A percentile compares a stretch with the other conserved stretches of the same genome.
phyloP scores from a whole-genome alignment of 495 filamentous ascomycete genomes.

The Annulohypoxylon nitens region DNA sequence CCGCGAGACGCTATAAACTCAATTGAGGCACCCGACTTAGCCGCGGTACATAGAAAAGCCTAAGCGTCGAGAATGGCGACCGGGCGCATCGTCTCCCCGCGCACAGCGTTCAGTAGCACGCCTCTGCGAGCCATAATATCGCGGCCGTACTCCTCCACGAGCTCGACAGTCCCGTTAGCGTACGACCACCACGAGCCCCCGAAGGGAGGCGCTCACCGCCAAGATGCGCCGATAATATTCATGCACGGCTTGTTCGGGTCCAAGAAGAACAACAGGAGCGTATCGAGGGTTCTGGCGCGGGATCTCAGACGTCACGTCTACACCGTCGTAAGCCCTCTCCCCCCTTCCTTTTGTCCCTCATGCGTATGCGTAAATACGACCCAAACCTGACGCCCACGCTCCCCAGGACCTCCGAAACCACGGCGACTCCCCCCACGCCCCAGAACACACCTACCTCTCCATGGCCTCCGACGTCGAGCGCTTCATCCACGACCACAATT shows the following conservation, averaged over 20 bases:
- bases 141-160: slow-evolving; percentile 26
- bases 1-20: neutral
- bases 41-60: neutral
- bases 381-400: slow-evolving; percentile 13
- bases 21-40: slow-evolving; percentile 2
- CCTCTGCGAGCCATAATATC: slow-evolving; percentile 35
- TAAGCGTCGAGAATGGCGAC: slow-evolving; percentile 27
- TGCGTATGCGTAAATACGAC: neutral
- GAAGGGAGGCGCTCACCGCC: slow-evolving; percentile 51
- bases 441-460: slow-evolving; percentile 81
- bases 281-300: slow-evolving; percentile 81
- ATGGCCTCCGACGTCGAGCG: slow-evolving; percentile 89
- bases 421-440: slow-evolving; percentile 86
- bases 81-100: slow-evolving; percentile 40
- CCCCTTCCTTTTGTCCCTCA: neutral
- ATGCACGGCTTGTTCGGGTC: slow-evolving; percentile 96
- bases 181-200: slow-evolving; percentile 71
- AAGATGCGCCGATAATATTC: slow-evolving; percentile 80
- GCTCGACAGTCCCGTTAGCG: slow-evolving; percentile 57
- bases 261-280: slow-evolving; percentile 94
- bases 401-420: slow-evolving; percentile 91
- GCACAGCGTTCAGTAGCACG: slow-evolving; percentile 14
- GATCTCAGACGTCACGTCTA: slow-evolving; percentile 87
- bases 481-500: slow-evolving; percentile 81
- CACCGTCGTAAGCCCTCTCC: slow-evolving; percentile 71